phyloP scores from a whole-genome alignment of 768 basidiomycete genomes.

The Macrolepiota albuminosa region DNA sequence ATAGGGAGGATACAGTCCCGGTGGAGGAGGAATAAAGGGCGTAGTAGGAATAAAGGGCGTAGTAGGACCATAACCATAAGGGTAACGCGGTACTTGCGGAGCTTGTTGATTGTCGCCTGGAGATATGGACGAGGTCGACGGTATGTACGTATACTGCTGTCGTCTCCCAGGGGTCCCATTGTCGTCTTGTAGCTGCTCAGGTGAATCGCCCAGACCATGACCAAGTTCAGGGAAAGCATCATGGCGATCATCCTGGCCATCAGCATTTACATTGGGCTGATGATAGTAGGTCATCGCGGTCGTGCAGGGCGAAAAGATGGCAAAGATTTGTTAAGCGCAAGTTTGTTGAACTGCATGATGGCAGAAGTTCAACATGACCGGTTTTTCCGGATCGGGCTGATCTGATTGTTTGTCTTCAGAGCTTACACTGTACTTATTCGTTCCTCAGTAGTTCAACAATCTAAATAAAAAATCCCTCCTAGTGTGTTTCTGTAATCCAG shows the following conservation, averaged over 20 bases:
- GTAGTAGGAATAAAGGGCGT: conserved; percentile 49
- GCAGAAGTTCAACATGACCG: no score
- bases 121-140: conserved; percentile 14
- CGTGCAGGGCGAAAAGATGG: not conserved
- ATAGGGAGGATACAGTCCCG: not conserved
- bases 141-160: conserved; percentile 9
- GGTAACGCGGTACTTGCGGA: not conserved
- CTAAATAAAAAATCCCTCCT: not conserved
- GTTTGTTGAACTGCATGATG: no score
- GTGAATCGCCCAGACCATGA: not conserved
- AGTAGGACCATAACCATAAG: not conserved
- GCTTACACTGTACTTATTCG: not conserved
- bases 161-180: not conserved
- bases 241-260: not conserved
- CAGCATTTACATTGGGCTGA: not conserved
- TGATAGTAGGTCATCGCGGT: not conserved
- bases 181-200: not conserved
- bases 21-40: not conserved
- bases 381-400: no score
- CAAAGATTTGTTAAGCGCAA: not conserved
- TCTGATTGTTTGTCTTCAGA: no score
- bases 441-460: not conserved
- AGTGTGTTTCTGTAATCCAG: conserved; percentile 50
- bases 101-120: not conserved
- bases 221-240: not conserved